Evolutionary conservation across 139 green algal species (phyloP).

Genomic region (Edaphochlamys debaryana): DNA sequence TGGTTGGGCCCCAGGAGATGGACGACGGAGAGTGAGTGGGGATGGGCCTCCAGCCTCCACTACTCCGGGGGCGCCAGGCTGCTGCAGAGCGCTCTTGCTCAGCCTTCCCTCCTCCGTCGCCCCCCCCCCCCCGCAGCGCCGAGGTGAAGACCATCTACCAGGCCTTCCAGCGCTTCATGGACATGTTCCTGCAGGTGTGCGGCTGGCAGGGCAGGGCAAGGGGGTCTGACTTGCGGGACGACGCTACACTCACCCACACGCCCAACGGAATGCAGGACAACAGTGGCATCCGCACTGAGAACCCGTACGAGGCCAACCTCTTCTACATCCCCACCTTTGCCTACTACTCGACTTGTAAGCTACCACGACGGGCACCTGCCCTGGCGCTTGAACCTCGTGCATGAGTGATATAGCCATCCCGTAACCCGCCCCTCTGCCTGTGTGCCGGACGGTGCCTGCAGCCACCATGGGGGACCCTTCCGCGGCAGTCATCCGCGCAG

Average conservation of each 20-base stretch:
- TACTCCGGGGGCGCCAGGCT: too few relatives aligned
- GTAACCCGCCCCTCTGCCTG: too few relatives aligned
- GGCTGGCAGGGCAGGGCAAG: too few relatives aligned
- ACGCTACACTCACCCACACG: too few relatives aligned
- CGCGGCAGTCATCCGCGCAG: not conserved
- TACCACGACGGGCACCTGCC: too few relatives aligned
- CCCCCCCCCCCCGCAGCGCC: not conserved
- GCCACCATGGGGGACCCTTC: too few relatives aligned
- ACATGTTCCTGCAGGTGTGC: slow-evolving; percentile 15
- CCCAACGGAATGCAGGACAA: too few relatives aligned
- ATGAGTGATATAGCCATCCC: too few relatives aligned
- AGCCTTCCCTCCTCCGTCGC: not conserved
- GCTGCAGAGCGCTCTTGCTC: not conserved
- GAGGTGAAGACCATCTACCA: slow-evolving; percentile 3
- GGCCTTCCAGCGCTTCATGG: slow-evolving; percentile 26
- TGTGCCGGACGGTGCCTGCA: too few relatives aligned
- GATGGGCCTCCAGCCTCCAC: too few relatives aligned
- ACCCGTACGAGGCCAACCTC: slow-evolving; percentile 51
- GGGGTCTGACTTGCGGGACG: too few relatives aligned
- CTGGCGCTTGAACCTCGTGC: too few relatives aligned
- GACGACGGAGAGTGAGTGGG: slow-evolving; percentile 35
- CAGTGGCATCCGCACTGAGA: slow-evolving; percentile 37
- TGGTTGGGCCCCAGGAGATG: slow-evolving; percentile 2
- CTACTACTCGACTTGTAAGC: slow-evolving; percentile 25
- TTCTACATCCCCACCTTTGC: slow-evolving; percentile 48